Conservation (phyloP, 2,329 filamentous ascomycete genomes). For the Elsinoe fawcettii region DNA sequence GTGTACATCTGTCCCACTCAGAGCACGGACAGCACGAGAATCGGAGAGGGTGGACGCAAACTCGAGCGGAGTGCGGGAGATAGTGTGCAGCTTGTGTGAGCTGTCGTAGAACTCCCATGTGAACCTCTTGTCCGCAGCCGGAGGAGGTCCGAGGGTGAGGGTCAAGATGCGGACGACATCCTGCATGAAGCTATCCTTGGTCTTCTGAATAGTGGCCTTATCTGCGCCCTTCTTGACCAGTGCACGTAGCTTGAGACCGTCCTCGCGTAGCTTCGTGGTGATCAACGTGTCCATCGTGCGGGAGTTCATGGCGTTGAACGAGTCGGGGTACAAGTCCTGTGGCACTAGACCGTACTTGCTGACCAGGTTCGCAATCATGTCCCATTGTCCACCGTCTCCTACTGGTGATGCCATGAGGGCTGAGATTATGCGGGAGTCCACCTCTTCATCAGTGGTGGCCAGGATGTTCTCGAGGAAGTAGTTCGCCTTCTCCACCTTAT, state of each 20-base stretch:
- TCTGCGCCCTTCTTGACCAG: constrained; percentile 38
- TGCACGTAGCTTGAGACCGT: constrained; percentile 63
- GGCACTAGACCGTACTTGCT: constrained; percentile 79
- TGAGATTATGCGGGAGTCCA: constrained; percentile 67
- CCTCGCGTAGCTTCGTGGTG: constrained; percentile 80
- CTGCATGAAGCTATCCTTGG: constrained; percentile 67
- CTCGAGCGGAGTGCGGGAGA: constrained; percentile 58
- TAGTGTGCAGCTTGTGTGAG: constrained; percentile 53
- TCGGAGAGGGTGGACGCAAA: constrained; percentile 64
- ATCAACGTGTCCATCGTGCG: constrained; percentile 63
- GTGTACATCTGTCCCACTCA: constrained; percentile 53
- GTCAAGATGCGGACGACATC: constrained; percentile 78
- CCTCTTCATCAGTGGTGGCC: constrained; percentile 60
- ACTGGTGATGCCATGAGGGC: constrained; percentile 60
- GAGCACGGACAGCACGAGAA: constrained; percentile 49
- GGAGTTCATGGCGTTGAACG: constrained; percentile 67
- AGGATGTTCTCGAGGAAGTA: constrained; percentile 82
- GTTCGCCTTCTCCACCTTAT: constrained; percentile 87
- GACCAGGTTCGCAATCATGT: constrained; percentile 83
- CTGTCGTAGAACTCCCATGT: constrained; percentile 73
- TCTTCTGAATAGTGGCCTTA: constrained; percentile 37
- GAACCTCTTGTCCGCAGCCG: constrained; percentile 60
- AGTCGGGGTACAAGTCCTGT: constrained; percentile 72
- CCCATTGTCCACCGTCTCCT: constrained; percentile 79
- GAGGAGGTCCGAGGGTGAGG: constrained; percentile 72